phyloP scores from a whole-genome alignment of 75 land plant species.

The Picea glauca region DNA sequence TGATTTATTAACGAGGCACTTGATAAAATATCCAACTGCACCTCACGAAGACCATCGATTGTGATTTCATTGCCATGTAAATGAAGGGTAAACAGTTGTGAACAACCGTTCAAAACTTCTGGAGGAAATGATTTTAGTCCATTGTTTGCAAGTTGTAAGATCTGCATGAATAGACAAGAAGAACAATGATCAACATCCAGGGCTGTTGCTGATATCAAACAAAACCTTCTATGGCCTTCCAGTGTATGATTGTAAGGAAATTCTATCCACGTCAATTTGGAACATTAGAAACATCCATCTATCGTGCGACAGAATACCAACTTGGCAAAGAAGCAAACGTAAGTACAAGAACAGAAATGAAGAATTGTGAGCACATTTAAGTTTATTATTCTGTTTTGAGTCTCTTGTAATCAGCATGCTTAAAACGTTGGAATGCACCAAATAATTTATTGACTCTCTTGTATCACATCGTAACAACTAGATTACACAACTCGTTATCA shows the following conservation, averaged over 20 bases:
- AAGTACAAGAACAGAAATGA: background rate
- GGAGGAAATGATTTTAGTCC: slow-evolving; percentile 62
- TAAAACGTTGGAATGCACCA: too few relatives aligned
- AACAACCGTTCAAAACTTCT: slow-evolving; percentile 55
- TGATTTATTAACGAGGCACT: background rate
- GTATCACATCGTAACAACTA: too few relatives aligned
- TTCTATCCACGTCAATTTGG: background rate
- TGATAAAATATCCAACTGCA: slow-evolving; percentile 9
- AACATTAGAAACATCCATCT: background rate
- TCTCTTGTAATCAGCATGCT: background rate
- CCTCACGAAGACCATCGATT: slow-evolving; percentile 75
- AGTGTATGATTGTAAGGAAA: background rate
- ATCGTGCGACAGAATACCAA: background rate
- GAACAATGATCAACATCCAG: background rate
- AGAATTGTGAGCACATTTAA: background rate
- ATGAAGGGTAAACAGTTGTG: slow-evolving; percentile 58
- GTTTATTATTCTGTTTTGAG: background rate
- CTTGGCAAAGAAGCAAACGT: background rate
- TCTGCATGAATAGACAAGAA: slow-evolving; percentile 25
- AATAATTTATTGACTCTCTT: too few relatives aligned
- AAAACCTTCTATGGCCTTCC: background rate
- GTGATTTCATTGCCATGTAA: slow-evolving; percentile 82
- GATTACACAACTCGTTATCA: too few relatives aligned
- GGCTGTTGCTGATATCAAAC: background rate
- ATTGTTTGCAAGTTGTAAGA: slow-evolving; percentile 64